A percentile compares a stretch with the other conserved stretches of the same genome.
Evolutionary conservation across 228 moss, liverwort and hornwort genomes (phyloP).

Genomic region (Sphagnum magellanicum): DNA sequence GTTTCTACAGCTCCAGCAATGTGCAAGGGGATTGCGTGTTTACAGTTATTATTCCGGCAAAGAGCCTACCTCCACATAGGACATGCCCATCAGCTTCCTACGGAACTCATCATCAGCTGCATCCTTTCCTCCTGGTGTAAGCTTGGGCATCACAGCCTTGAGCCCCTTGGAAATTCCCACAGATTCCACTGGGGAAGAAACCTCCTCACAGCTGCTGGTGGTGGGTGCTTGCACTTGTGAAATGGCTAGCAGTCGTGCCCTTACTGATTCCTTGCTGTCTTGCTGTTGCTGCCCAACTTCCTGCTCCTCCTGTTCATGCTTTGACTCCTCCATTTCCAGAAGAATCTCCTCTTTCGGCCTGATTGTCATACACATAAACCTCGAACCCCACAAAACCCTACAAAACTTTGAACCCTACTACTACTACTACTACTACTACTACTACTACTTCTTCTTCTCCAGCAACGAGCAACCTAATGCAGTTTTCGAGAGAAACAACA

Average conservation of each 20-base stretch:
- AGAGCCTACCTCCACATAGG: constrained; percentile 19
- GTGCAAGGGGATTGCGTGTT: too few relatives aligned
- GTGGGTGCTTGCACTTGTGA: constrained; percentile 18
- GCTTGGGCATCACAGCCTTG: neutral
- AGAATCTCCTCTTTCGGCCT: constrained; percentile 19
- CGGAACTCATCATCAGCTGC: constrained; percentile 39
- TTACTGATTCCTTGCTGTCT: constrained; percentile 26
- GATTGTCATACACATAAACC: constrained; percentile 17
- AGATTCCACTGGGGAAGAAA: neutral
- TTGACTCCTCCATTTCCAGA: constrained; percentile 38
- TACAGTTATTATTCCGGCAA: too few relatives aligned
- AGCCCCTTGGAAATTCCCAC: constrained; percentile 7
- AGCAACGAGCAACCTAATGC: too few relatives aligned
- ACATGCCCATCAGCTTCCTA: constrained; percentile 42
- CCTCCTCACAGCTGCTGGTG: too few relatives aligned
- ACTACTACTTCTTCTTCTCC: too few relatives aligned
- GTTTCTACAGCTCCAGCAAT: too few relatives aligned
- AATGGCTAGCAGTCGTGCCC: constrained; percentile 32
- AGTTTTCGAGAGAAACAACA: too few relatives aligned
- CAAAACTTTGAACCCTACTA: too few relatives aligned
- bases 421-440: too few relatives aligned
- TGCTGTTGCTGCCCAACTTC: neutral
- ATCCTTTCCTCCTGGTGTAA: neutral
- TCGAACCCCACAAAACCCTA: too few relatives aligned
- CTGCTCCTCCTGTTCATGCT: constrained; percentile 4